These are phyloP conservation scores for Fraxinus nigra DNA, from an alignment of 305 asterid genomes.

Conservation along the genomic window DNA sequence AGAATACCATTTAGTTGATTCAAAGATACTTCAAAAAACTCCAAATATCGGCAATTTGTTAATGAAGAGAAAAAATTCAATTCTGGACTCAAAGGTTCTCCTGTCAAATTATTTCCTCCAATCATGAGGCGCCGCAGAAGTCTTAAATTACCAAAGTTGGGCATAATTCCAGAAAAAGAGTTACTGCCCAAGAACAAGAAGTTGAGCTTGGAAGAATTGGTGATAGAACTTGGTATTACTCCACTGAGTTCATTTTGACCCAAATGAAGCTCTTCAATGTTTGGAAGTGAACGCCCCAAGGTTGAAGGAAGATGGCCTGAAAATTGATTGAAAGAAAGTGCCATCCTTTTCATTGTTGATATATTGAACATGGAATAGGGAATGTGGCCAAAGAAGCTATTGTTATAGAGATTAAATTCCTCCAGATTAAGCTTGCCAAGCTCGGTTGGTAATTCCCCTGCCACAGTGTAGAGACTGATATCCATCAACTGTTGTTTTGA, in stretches of 20 bases:
- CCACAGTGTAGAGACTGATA: background rate
- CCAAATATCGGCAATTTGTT: conserved; percentile 24
- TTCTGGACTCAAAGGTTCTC: conserved; percentile 17
- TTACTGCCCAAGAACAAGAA: conserved; percentile 17
- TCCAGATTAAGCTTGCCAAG: conserved; percentile 15
- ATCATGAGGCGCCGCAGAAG: background rate
- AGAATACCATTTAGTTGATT: conserved; percentile 30
- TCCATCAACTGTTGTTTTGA: background rate
- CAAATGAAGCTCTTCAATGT: conserved; percentile 23
- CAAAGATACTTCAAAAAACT: background rate
- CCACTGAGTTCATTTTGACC: conserved; percentile 32
- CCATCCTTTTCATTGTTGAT: conserved; percentile 17
- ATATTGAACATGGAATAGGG: conserved; percentile 37
- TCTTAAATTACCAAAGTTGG: conserved; percentile 27
- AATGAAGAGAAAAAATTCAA: conserved; percentile 31
- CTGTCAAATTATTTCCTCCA: conserved; percentile 19
- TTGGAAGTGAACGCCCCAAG: conserved; percentile 22
- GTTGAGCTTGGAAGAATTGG: conserved; percentile 38
- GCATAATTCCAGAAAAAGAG: conserved; percentile 30
- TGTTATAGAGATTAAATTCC: background rate
- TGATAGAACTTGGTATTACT: conserved; percentile 26
- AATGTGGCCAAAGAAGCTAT: conserved; percentile 24
- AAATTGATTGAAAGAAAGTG: conserved; percentile 18
- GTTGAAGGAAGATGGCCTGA: conserved; percentile 30
- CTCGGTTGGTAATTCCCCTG: conserved; percentile 34